Base-by-base conservation (phyloP, 176 grass and related monocot species). In the Miscanthus lutarioriparius region DNA sequence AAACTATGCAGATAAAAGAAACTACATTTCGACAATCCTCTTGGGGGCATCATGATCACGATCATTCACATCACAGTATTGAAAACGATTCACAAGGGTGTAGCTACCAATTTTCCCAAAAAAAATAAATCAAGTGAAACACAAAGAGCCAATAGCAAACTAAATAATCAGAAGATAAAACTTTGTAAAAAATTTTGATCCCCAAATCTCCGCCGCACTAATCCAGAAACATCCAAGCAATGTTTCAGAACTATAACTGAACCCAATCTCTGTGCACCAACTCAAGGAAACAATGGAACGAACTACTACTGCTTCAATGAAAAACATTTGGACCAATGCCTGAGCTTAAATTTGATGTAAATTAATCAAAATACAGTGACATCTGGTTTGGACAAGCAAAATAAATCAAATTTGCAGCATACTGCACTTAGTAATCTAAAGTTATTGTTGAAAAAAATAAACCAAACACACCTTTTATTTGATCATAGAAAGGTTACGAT, bases 1-100 rank as follows among this genome's bases (percentile, higher is more conserved):
- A 68, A 79, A 87, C 51, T 48, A 49, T 74, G 62, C 17, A 67
- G 13, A 61, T 66, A 82, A 30, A 75, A 39, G 16, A 51, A 87
- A 76, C 53, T 33, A 43, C 40, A 10, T 73, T 45, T 66, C 17
- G 2, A 58, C 36, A 75, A 58, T 66, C 45, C 59, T 66, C 35
- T 4, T 27, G 36, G 25, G 56, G 7, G 25, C 45, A 76, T 53
- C 37, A 73, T 67, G 35, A 83, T 49, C 33, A 72, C 22, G 19
- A n/a, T 59, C 22, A 61, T 61, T n/a, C 8, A 10, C 56, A 27
- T 45, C 25, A 33, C 2, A 75, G 20, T 51, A 69, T 12, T 56
- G 9, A 66, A 73, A 56, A 25, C 2, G 56, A 79, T 79, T 74
- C 61, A 44, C 25, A 67, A 28, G 27, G 66, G 64, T 17, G 20